Base-by-base conservation (phyloP, 805 yeast species). In the Teunomyces panamensis region DNA sequence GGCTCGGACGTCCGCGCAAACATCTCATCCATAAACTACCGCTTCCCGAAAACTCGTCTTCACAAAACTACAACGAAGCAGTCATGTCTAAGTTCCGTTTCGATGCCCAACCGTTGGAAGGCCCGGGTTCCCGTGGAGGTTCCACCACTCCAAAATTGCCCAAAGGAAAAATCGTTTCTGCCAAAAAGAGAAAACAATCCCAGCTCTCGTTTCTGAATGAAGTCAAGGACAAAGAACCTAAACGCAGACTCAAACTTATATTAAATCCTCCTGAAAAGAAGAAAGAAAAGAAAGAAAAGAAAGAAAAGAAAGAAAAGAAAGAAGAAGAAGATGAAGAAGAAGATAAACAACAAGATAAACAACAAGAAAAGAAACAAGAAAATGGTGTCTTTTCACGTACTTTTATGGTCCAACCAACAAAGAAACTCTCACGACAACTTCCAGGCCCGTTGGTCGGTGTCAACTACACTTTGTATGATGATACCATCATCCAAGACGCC, bases 121-220 rank as follows among this genome's bases (percentile, higher is more conserved):
- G 74, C 0, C 73, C 73, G 1, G 74, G 74, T 3, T 67, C 73
- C 9, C 58, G 74, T 16, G 75, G 75, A 4, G 74, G 75, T 2
- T 62, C 56, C 41, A 39, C 47, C 9, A 54, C 53, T 4, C 47
- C 56, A 3, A 46, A 58, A 30, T 45, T 41, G 44, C 65, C 62
- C 30, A 51, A 58, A 35, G 73, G 69, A 4, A 57, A 58, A 47
- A 50, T 68, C 16, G 64, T 65, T n/a, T 52, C 59, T 1, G 46
- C 56, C 34, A 62, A 57, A 42, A 54, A 57, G 49, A 55, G 62
- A 44, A 60, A 59, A 39, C 60, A 55, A 47, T 46, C 56, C 14
- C 41, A 42, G 32, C 46, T 32, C 4, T 32, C 34, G 16, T 32
- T 32, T 32, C 16, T 10, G 36, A 16, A 17, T 16, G 30, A 26